Base-by-base conservation (phyloP, 257 asterid genomes). In the Galeopsis tetrahit region DNA sequence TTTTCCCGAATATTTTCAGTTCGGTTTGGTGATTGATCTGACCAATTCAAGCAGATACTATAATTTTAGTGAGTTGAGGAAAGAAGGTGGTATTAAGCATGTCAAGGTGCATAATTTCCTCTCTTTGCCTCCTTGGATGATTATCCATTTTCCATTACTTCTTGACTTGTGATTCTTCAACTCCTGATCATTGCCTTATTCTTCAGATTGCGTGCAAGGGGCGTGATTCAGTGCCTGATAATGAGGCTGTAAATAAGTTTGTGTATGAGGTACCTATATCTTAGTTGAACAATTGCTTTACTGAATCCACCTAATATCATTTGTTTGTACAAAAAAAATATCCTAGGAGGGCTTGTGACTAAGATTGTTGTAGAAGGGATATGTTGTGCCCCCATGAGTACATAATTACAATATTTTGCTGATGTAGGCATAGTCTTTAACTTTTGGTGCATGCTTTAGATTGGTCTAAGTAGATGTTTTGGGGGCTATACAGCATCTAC, bases 151-250 rank as follows among this genome's bases (percentile, higher is more conserved):
- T 73, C 36, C 14, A 42, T n/a, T 39, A 33, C 65, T 64, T 51
- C 70, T 38, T 17, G 21, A 35, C 6, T 10, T 60, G 70, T 61
- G 63, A 68, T 66, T 71, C 66, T 72, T 68, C 66, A 66, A 63
- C 68, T 77, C 71, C 80, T 78, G 68, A 76, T 74, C 57, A 5
- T 49, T 74, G 53, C 78, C 38, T 71, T 70, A 56, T 67, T 64
- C 73, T 75, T 75, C 76, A 95, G 99, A 90, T 95, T 83, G 88
- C 90, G 46, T 95, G 99, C 87, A 95, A 83, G 85, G 99, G 99
- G 62, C 98, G 97, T 70, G 97, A 90, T 88, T 88, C 99, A 63
- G 96, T 89, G 67, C 99, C 99, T 11, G 98, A 95, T 75, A 92
- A 84, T 51, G 97, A 90, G 82, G 81, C 86, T 42, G 99, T 95